Evolutionary conservation across 129 eudicot species (phyloP).

Genomic region (Helianthus annuus): HanXRQr2.0-SUNRISE NC_035434.2:26446517-26447016

Average conservation of each 20-base stretch:
- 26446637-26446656: too few relatives aligned
- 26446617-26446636: too few relatives aligned
- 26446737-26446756: slow-evolving; percentile 59
- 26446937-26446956: slow-evolving; percentile 87
- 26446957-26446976: slow-evolving; percentile 65
- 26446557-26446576: too few relatives aligned
- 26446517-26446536: too few relatives aligned
- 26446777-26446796: slow-evolving; percentile 92
- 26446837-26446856: too few relatives aligned
- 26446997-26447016: slow-evolving; percentile 98
- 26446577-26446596: too few relatives aligned
- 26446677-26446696: neutral
- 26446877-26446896: slow-evolving; percentile 10
- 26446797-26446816: slow-evolving; percentile 97
- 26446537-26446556: too few relatives aligned
- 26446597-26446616: too few relatives aligned
- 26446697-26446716: neutral
- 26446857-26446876: neutral
- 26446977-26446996: slow-evolving; percentile 79
- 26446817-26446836: slow-evolving; percentile 16
- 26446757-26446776: slow-evolving; percentile 93
- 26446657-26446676: neutral
- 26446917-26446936: slow-evolving; percentile 94
- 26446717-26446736: neutral
- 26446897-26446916: slow-evolving; percentile 93